These are phyloP conservation scores for Boletellus deceptivus DNA, from an alignment of 1,284 basidiomycete species.

Conservation along the genomic window DNA sequence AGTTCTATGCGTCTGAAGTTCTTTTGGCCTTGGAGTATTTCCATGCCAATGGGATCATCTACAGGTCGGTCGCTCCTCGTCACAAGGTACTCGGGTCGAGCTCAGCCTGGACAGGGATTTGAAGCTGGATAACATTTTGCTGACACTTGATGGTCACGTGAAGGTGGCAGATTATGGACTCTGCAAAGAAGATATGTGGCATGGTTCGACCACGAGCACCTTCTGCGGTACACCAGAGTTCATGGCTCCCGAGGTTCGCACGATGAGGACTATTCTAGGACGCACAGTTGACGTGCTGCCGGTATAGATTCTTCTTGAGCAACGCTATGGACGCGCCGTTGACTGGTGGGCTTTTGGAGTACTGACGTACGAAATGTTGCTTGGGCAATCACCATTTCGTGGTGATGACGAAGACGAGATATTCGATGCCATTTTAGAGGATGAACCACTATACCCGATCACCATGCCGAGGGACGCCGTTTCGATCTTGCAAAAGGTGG, in stretches of 20 bases:
- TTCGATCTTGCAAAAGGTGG: conserved; percentile 89
- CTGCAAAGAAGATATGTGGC: conserved; percentile 99
- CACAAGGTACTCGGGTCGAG: not conserved
- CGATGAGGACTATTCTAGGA: not conserved
- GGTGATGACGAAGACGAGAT: conserved; percentile 99
- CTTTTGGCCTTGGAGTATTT: conserved; percentile 97
- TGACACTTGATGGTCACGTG: conserved; percentile 97
- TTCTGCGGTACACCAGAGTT: conserved; percentile 99
- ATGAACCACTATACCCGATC: conserved; percentile 97
- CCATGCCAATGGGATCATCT: conserved; percentile 97
- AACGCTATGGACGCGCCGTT: conserved; percentile 96
- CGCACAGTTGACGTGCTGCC: conserved; percentile 2
- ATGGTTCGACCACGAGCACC: conserved; percentile 94
- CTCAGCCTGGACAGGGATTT: conserved; percentile 65
- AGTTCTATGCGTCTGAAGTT: conserved; percentile 99
- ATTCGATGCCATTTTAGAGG: conserved; percentile 98
- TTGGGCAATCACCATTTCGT: conserved; percentile 98
- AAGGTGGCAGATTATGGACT: conserved; percentile 99
- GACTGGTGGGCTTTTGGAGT: conserved; percentile 99
- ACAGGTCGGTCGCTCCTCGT: conserved; percentile 60
- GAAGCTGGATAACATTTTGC: conserved; percentile 97
- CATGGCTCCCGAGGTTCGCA: conserved; percentile 94
- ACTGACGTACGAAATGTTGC: conserved; percentile 97
- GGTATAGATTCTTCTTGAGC: conserved; percentile 91
- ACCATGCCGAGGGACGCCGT: conserved; percentile 99